These are phyloP conservation scores for Saccharata proteae DNA, from an alignment of 2,329 filamentous ascomycete genomes.

Conservation along the genomic window DNA sequence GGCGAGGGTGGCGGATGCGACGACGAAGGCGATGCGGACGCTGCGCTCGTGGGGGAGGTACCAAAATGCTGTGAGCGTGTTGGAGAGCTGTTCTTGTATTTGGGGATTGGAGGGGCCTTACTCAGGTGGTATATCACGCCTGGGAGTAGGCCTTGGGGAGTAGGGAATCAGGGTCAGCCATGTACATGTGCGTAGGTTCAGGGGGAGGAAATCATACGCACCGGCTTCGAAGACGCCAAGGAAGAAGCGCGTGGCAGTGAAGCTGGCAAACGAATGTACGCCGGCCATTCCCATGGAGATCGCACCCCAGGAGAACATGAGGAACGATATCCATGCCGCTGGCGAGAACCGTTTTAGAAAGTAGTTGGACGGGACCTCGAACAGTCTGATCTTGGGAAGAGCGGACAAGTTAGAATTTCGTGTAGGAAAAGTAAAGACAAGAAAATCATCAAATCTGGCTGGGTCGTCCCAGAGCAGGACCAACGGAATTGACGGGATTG, in stretches of 20 bases:
- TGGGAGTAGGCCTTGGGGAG: slow-evolving; percentile 12
- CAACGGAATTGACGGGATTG: no score
- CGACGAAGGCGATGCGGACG: slow-evolving; percentile 44
- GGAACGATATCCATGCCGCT: slow-evolving; percentile 17
- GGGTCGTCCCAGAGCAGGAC: no score
- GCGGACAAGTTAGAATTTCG: not conserved
- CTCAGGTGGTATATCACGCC: slow-evolving; percentile 38
- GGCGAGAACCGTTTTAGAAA: slow-evolving; percentile 46
- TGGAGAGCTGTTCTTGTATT: no score
- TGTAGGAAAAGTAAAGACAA: not conserved
- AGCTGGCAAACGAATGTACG: slow-evolving; percentile 28
- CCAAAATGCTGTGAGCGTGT: slow-evolving; percentile 28
- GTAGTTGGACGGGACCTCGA: slow-evolving; percentile 44
- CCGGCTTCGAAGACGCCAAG: slow-evolving; percentile 19
- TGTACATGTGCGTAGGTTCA: not conserved
- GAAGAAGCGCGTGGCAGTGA: slow-evolving; percentile 31
- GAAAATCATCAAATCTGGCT: no score
- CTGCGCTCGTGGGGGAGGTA: slow-evolving; percentile 44
- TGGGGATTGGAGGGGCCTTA: not conserved
- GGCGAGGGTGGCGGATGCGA: slow-evolving; percentile 42
- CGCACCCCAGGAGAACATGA: slow-evolving; percentile 35
- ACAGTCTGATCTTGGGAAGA: slow-evolving; percentile 14
- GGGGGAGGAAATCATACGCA: not conserved
- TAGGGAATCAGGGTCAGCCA: not conserved
- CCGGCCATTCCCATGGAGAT: slow-evolving; percentile 34